Conservation (phyloP, 106 monocot genomes). For the Alisma plantagoaquatica region DNA sequence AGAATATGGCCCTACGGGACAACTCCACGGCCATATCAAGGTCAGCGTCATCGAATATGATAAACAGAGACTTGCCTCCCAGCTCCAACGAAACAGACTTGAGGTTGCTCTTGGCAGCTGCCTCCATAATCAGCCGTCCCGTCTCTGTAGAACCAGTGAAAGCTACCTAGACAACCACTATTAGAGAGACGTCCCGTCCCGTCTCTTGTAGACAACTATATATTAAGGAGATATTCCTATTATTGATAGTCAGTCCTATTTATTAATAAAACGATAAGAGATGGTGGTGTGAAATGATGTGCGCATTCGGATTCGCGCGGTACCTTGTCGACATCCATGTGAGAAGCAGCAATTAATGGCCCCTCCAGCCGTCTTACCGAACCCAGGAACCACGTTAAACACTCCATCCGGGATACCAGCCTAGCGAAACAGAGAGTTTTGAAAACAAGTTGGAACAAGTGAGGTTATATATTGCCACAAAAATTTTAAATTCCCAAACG, state of each 20-base stretch:
- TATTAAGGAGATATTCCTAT: too few species aligned
- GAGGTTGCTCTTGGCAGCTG: constrained; percentile 80
- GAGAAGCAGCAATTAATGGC: constrained; percentile 49
- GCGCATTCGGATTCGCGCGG: too few species aligned
- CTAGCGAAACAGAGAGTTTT: too few species aligned
- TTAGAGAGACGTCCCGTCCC: not conserved
- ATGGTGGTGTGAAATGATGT: too few species aligned
- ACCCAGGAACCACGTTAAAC: constrained; percentile 58
- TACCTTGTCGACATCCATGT: constrained; percentile 77
- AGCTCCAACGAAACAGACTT: constrained; percentile 79
- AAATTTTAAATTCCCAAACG: too few species aligned
- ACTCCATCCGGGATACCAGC: constrained; percentile 78
- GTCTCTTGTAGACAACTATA: not conserved
- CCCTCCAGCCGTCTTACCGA: constrained; percentile 42
- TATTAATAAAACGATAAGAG: too few species aligned
- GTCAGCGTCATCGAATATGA: constrained; percentile 86
- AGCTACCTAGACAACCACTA: too few species aligned
- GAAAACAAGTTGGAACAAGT: too few species aligned
- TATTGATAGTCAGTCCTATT: too few species aligned
- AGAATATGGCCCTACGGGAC: constrained; percentile 28
- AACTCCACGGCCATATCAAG: constrained; percentile 66
- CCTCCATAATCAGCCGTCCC: constrained; percentile 66
- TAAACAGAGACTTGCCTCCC: constrained; percentile 78
- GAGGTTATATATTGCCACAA: too few species aligned
- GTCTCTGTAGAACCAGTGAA: constrained; percentile 87